These are phyloP conservation scores for Metarhizium sp. DNA, from an alignment of 2,329 filamentous ascomycete species.

Conservation along the genomic window DNA sequence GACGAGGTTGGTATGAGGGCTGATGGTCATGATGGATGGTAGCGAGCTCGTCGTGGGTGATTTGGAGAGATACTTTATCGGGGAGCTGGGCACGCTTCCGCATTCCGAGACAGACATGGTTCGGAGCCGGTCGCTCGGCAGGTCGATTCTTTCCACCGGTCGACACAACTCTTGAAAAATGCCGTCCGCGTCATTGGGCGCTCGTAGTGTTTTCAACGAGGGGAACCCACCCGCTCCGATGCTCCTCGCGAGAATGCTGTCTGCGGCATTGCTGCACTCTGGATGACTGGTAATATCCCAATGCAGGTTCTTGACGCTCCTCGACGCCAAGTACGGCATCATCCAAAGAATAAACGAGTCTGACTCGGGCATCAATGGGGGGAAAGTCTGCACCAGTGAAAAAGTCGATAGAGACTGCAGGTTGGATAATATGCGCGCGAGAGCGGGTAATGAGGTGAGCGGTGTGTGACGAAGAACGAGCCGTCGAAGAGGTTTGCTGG, in stretches of 20 bases:
- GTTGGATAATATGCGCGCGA: constrained; percentile 51
- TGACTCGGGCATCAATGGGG: constrained; percentile 45
- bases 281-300: constrained; percentile 53
- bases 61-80: constrained; percentile 20
- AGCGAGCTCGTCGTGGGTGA: constrained; percentile 26
- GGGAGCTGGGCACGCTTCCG: constrained; percentile 14
- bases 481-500: constrained; percentile 34
- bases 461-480: constrained; percentile 48
- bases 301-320: constrained; percentile 44
- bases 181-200: constrained; percentile 61
- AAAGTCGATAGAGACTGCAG: constrained; percentile 39
- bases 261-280: constrained; percentile 37
- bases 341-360: constrained; percentile 48
- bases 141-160: constrained; percentile 46
- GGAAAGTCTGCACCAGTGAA: constrained; percentile 42
- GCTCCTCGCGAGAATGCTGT: constrained; percentile 53
- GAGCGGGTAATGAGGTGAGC: constrained; percentile 44
- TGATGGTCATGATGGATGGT: constrained; percentile 10
- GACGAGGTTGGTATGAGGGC: constrained; percentile 35
- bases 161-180: constrained; percentile 60
- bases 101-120: constrained; percentile 6
- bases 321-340: constrained; percentile 53
- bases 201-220: constrained; percentile 45
- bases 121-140: constrained; percentile 39
- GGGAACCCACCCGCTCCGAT: constrained; percentile 57